These are phyloP conservation scores for Aspergillus terreus DNA, from an alignment of 2,329 filamentous ascomycete species.

Conservation along the genomic window DNA sequence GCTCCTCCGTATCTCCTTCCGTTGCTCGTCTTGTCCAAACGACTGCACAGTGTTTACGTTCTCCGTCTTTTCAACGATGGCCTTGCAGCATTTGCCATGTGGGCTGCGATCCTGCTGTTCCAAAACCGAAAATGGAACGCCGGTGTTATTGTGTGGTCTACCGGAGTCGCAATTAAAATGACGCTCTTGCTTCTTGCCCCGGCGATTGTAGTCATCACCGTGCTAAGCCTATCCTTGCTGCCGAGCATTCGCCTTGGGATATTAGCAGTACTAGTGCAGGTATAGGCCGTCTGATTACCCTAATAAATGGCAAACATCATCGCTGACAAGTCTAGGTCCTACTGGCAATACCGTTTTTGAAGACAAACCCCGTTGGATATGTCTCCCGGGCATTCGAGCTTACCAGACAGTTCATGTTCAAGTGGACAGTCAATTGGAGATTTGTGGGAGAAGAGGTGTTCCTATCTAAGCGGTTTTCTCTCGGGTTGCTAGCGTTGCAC, in stretches of 20 bases:
- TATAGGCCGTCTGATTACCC: constrained; percentile 33
- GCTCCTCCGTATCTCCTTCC: constrained; percentile 81
- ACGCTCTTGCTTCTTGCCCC: constrained; percentile 78
- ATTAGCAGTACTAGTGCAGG: constrained; percentile 74
- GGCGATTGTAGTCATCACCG: constrained; percentile 70
- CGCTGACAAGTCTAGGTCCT: constrained; percentile 38
- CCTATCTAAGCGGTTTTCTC: constrained; percentile 65
- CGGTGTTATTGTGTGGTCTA: constrained; percentile 69
- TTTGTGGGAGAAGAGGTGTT: constrained; percentile 85
- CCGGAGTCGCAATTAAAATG: constrained; percentile 93
- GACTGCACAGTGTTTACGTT: constrained; percentile 89
- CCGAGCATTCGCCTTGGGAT: constrained; percentile 64
- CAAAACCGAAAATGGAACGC: constrained; percentile 71
- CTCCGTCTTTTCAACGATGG: constrained; percentile 95
- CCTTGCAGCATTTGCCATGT: constrained; percentile 79
- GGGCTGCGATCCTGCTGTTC: constrained; percentile 72
- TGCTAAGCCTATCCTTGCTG: constrained; percentile 67
- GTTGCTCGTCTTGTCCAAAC: constrained; percentile 81
- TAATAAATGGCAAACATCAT: neutral
- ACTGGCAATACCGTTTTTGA: constrained; percentile 63
- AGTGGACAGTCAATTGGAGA: constrained; percentile 99
- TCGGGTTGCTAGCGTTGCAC: constrained; percentile 64
- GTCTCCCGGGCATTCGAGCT: constrained; percentile 83
- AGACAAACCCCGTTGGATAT: constrained; percentile 65
- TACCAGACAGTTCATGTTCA: constrained; percentile 85